These are phyloP conservation scores for Penicillium sp. DNA, from an alignment of 2,329 filamentous ascomycete genomes.

Conservation along the genomic window DNA sequence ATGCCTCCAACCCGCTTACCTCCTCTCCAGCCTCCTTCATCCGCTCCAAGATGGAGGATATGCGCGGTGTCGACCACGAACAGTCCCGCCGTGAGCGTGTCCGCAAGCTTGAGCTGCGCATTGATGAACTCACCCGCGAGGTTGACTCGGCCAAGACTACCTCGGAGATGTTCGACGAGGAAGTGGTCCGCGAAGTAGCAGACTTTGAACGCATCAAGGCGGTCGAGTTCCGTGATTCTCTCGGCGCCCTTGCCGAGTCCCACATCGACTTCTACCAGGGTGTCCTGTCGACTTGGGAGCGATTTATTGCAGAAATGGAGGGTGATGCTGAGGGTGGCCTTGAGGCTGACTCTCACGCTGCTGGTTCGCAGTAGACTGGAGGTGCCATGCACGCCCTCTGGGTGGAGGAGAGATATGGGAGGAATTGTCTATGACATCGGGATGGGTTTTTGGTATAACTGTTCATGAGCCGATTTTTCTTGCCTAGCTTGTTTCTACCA, in stretches of 20 bases:
- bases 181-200: slow-evolving; percentile 88
- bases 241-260: slow-evolving; percentile 81
- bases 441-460: slow-evolving; percentile 23
- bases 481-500: slow-evolving; percentile 25
- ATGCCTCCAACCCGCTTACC: slow-evolving; percentile 58
- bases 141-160: slow-evolving; percentile 86
- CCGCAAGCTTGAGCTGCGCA: slow-evolving; percentile 87
- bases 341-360: slow-evolving; percentile 31
- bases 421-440: slow-evolving; percentile 3
- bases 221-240: slow-evolving; percentile 84
- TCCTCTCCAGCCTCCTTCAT: slow-evolving; percentile 84
- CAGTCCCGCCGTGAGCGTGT: slow-evolving; percentile 84
- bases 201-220: slow-evolving; percentile 98
- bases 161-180: slow-evolving; percentile 92
- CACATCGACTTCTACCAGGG: slow-evolving; percentile 86
- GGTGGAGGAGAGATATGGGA: not conserved
- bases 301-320: slow-evolving; percentile 88
- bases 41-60: slow-evolving; percentile 93
- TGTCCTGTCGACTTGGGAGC: slow-evolving; percentile 84
- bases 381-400: not conserved
- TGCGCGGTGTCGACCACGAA: slow-evolving; percentile 95
- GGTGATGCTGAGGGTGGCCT: slow-evolving; percentile 54
- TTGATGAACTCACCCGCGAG: slow-evolving; percentile 87
- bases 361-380: slow-evolving; percentile 25
- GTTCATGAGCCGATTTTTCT: slow-evolving; percentile 21